Evolutionary conservation across 257 asterid genomes (phyloP), one percentile per base, ranked within the genome.

Genomic region (Nicotiana paniculata): DNA sequence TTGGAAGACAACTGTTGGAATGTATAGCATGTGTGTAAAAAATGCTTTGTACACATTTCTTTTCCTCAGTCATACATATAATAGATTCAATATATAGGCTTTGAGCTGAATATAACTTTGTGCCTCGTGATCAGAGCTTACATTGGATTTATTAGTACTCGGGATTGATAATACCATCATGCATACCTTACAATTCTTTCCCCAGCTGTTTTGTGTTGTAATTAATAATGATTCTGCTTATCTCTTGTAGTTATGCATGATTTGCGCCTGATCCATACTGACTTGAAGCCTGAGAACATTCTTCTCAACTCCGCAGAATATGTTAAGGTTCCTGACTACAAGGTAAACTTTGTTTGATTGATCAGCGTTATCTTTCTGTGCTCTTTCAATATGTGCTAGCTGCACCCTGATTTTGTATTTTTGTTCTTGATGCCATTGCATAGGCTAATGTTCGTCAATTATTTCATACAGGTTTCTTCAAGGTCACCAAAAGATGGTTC

Each of bases 1-100:
- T 95, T 93, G 98, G 97, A 90, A 91, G 98, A 90, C 98, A 93
- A 91, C 96, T 95, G 85, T 92, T 95, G 99, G 98, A 95, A 87
- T 91, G 97, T 95, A 90, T 95, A 90, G 97, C 99, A 93, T 95
- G 99, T 95, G 98, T 95, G 99, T 95, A 93, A 79, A 81, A 64
- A 65, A 33, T 65, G 78, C 83, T 81, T 81, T 81, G 18, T 62
- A 35, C 64, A 75, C 79, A 2, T 75, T 18, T 26, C 62, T 51
- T 72, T 75, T 51, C 43, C 55, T 75, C 46, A 75, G 3, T 51
- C 63, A 51, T 75, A 37, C 63, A 75, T 75, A 12, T 48, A 74
- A 15, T 46, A 24, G 39, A 24, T 74, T 13, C 15, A 74, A 37
- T 21, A 82, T 81, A 26, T 48, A 17, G 43, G 18, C 2, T 76